Percentiles rank a stretch among this genome's conserved stretches.
phyloP scores from a whole-genome alignment of 2,329 filamentous ascomycete genomes.

The Fusarium sp. region DNA sequence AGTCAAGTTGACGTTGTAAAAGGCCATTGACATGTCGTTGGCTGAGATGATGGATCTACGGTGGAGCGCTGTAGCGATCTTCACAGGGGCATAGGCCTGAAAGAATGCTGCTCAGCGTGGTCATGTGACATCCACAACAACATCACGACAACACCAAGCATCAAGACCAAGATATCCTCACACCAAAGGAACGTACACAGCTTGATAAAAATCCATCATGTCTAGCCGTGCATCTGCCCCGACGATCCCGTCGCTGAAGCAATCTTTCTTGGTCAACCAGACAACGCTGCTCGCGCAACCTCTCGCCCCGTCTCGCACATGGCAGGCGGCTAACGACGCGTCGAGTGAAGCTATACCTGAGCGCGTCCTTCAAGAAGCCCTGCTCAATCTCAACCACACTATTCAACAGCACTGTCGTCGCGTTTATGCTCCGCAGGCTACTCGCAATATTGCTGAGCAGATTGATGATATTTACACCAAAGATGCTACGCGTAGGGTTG shows the following conservation, averaged over 20 bases:
- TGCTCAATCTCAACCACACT: slow-evolving; percentile 70
- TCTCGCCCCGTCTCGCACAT: slow-evolving; percentile 65
- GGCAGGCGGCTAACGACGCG: slow-evolving; percentile 61
- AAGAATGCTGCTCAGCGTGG: neutral
- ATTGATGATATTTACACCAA: slow-evolving; percentile 74
- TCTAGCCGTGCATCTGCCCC: slow-evolving; percentile 50
- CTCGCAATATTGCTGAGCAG: slow-evolving; percentile 78
- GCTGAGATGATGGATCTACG: neutral
- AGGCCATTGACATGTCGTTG: neutral
- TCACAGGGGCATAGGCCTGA: neutral
- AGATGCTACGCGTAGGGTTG: slow-evolving; percentile 55
- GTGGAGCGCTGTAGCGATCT: neutral
- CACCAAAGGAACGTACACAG: neutral
- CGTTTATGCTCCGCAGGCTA: slow-evolving; percentile 76
- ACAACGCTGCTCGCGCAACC: slow-evolving; percentile 72
- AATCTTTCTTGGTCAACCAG: slow-evolving; percentile 71
- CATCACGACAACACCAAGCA: slow-evolving; percentile 1
- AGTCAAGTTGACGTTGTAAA: neutral
- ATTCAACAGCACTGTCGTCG: slow-evolving; percentile 74
- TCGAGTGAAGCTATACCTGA: slow-evolving; percentile 57
- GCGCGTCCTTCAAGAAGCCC: slow-evolving; percentile 66
- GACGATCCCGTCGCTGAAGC: slow-evolving; percentile 72
- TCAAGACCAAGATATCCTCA: neutral
- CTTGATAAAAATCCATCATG: slow-evolving; percentile 4
- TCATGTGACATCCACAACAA: slow-evolving; percentile 5